Conservation (phyloP, 495 filamentous ascomycete species). For the Extremus antarcticus region DNA sequence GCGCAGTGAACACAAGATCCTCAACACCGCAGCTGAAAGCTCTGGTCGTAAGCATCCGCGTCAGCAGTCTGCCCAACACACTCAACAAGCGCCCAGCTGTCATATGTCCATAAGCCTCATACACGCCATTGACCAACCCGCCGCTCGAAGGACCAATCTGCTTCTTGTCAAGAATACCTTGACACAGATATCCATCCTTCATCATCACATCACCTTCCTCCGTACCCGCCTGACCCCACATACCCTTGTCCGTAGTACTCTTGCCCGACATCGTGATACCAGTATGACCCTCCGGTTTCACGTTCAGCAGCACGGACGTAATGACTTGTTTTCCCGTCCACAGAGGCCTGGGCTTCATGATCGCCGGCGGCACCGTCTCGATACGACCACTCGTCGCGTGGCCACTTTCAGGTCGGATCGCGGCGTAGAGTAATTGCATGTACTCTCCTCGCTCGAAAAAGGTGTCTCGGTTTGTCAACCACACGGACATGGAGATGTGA, state of each 20-base stretch:
- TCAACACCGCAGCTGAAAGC: conserved; percentile 97
- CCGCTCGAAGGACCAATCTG: conserved; percentile 82
- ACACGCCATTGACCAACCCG: conserved; percentile 81
- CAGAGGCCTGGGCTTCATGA: conserved; percentile 65
- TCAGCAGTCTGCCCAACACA: conserved; percentile 79
- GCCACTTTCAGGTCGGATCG: conserved; percentile 76
- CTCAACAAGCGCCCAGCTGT: conserved; percentile 76
- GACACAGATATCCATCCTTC: conserved; percentile 74
- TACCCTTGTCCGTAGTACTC: conserved; percentile 61
- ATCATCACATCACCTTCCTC: conserved; percentile 67
- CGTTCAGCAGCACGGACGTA: conserved; percentile 86
- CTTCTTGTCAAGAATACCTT: conserved; percentile 90
- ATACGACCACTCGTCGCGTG: conserved; percentile 66
- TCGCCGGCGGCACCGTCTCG: conserved; percentile 63
- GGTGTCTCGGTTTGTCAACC: conserved; percentile 83
- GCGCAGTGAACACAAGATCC: conserved; percentile 73
- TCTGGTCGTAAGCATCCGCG: conserved; percentile 80
- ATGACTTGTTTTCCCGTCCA: conserved; percentile 99
- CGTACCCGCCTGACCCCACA: conserved; percentile 46
- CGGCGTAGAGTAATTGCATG: conserved; percentile 82
- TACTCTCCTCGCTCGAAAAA: conserved; percentile 85
- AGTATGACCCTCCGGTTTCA: conserved; percentile 60
- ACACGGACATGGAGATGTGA: conserved; percentile 89
- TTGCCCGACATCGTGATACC: conserved; percentile 71
- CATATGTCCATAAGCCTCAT: conserved; percentile 86